A percentile compares a stretch with the other conserved stretches of the same genome.
phyloP scores from a whole-genome alignment of 1,284 basidiomycete species.

The Leccinum subrobustum region DNA sequence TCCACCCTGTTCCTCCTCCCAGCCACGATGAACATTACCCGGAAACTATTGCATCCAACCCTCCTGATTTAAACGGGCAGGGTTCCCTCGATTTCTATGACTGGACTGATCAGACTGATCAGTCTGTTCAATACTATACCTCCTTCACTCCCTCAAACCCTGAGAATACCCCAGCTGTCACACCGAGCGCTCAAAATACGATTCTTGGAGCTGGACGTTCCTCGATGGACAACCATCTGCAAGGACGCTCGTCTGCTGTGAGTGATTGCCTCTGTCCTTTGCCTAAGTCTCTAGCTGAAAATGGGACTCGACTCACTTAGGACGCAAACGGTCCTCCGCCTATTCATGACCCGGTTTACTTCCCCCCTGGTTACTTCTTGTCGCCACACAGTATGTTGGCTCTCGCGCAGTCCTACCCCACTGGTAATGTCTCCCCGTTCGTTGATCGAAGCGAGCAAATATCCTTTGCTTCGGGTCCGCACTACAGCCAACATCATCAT shows the following conservation, averaged over 20 bases:
- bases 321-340: not conserved
- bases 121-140: not conserved
- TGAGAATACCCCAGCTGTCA: not conserved
- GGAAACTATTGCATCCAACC: fast-evolving
- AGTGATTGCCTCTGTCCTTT: not conserved
- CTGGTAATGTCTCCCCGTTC: not conserved
- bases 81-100: too few relatives aligned
- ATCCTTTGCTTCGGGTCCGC: not conserved
- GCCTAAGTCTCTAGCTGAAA: constrained; percentile 1
- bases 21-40: fast-evolving
- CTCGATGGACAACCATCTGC: not conserved
- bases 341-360: not conserved
- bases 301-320: not conserved
- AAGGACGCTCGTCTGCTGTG: not conserved
- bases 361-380: not conserved
- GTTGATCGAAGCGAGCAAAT: not conserved
- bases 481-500: not conserved
- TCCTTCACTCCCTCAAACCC: not conserved
- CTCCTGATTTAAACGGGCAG: not conserved
- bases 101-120: not conserved
- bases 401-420: not conserved
- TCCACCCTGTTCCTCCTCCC: too few relatives aligned
- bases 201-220: fast-evolving
- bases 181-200: not conserved
- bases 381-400: not conserved